Evolutionary conservation across 208 protist species (phyloP), one percentile per base, ranked within the genome.

Genomic region (Acanthamoeba royreba): DNA sequence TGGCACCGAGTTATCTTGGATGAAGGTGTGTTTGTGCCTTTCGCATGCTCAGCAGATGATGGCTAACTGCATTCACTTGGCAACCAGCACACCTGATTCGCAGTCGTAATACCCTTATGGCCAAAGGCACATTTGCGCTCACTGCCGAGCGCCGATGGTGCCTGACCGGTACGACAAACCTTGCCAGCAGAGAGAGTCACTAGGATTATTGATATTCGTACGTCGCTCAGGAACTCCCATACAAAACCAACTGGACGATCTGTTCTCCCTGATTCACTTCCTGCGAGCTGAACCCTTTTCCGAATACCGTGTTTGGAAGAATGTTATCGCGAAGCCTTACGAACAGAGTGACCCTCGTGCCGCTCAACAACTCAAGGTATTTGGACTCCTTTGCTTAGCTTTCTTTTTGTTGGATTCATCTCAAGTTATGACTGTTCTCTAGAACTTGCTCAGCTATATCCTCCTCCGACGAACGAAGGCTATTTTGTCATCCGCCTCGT

Each of bases 181-280:
- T n/a, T n/a, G n/a, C n/a, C n/a, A n/a, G n/a, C n/a, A n/a, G n/a
- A n/a, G n/a, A n/a, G n/a, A n/a, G n/a, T n/a, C n/a, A n/a, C n/a
- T n/a, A n/a, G n/a, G n/a, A n/a, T n/a, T n/a, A n/a, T n/a, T n/a
- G n/a, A n/a, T n/a, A n/a, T n/a, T n/a, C n/a, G n/a, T n/a, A n/a
- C n/a, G n/a, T n/a, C n/a, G 22, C 66, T 77, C 81, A 31, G 81
- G 81, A 13, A 98, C 97, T 15, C 97, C 97, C 15, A 96, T 98
- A 25, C 96, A 97, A 91, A 98, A 98, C 92, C 58, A 96, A 45
- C 58, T 98, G 19, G 96, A 97, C 40, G 97, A 98, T 85, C 83
- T 98, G 4, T 97, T 94, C 63, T 96, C 94, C 15, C 72, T 98
- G n/a, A 31, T 98, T 1, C 94, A 97, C 31, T 98, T 98, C 74